Evolutionary conservation across 371 early-diverging fungal genomes (phyloP).

Genomic region (Saksenaea vasiformis): DNA sequence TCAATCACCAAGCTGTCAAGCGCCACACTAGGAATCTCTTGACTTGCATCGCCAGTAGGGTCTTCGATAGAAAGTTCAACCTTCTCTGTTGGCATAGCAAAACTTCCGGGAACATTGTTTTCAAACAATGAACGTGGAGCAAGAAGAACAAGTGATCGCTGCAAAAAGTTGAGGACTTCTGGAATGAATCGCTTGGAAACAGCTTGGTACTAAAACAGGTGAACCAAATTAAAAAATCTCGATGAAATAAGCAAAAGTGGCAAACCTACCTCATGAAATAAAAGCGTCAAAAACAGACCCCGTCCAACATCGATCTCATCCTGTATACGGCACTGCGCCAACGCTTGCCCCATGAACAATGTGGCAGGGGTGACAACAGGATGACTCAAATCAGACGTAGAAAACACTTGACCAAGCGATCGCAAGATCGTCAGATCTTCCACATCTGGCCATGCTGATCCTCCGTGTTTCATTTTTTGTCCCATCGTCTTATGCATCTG

Average conservation of each 20-base stretch:
- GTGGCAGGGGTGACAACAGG: conserved; percentile 84
- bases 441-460: conserved; percentile 49
- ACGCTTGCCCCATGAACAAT: conserved; percentile 73
- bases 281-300: conserved; percentile 75
- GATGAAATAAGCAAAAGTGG: background rate
- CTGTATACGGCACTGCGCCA: conserved; percentile 64
- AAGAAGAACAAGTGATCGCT: conserved; percentile 47
- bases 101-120: conserved; percentile 44
- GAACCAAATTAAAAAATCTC: background rate
- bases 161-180: conserved; percentile 78
- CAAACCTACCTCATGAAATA: conserved; percentile 64
- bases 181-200: conserved; percentile 85
- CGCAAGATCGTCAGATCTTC: conserved; percentile 66
- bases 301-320: conserved; percentile 65
- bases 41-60: conserved; percentile 21
- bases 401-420: conserved; percentile 72
- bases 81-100: conserved; percentile 45
- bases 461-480: conserved; percentile 34
- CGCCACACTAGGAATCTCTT: conserved; percentile 14
- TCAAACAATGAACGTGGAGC: conserved; percentile 50
- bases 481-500: conserved; percentile 45
- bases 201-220: conserved; percentile 60
- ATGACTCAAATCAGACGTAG: conserved; percentile 89
- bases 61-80: conserved; percentile 40
- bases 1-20: conserved; percentile 30